A percentile compares a stretch with the other conserved stretches of the same genome.
Conservation (phyloP, 2,329 filamentous ascomycete genomes). For the Meredithiella fracta region DNA sequence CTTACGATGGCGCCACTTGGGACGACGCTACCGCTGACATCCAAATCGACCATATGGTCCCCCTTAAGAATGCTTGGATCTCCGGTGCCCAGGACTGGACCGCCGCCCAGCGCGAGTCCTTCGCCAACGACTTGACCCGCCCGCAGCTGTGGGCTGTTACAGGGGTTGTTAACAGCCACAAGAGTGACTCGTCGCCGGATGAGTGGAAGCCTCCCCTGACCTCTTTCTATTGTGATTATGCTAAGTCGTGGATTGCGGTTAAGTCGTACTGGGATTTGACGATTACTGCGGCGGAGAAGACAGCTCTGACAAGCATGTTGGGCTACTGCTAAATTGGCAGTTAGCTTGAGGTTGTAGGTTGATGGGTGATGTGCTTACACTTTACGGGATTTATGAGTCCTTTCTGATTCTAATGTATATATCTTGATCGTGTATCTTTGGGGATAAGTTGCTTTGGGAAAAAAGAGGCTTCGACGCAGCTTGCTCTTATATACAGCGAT, state of each 20-base stretch:
- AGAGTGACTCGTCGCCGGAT: conserved; percentile 60
- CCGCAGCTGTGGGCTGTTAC: conserved; percentile 71
- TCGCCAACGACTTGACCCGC: conserved; percentile 61
- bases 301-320: conserved; percentile 47
- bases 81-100: conserved; percentile 61
- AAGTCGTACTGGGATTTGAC: conserved; percentile 56
- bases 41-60: conserved; percentile 74
- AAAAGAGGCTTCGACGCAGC: not conserved
- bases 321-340: conserved; percentile 35
- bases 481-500: not conserved
- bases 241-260: conserved; percentile 59
- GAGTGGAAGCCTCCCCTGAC: conserved; percentile 55
- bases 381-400: not conserved
- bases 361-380: too few species aligned
- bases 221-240: conserved; percentile 63
- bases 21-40: conserved; percentile 50
- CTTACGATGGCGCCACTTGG: conserved; percentile 60
- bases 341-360: too few species aligned
- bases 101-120: conserved; percentile 44
- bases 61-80: conserved; percentile 66
- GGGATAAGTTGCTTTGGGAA: not conserved
- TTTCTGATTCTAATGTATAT: not conserved
- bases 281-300: conserved; percentile 57
- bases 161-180: conserved; percentile 55
- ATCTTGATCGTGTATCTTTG: not conserved